Conservation (phyloP, 1,284 basidiomycete genomes). For the Fomitiporia mediterranea region DNA sequence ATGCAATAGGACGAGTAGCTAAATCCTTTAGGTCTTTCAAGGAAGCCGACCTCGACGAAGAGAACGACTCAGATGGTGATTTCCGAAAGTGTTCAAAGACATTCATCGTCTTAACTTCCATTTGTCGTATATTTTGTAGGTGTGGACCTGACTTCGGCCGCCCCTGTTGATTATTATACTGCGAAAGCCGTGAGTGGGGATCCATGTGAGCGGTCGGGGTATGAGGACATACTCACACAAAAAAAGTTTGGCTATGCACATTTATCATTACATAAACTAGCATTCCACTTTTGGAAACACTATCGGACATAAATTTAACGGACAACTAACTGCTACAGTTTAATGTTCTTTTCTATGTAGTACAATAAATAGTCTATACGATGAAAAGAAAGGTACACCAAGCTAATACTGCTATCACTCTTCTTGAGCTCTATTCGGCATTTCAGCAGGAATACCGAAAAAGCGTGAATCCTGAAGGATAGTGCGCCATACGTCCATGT, state of each 20-base stretch:
- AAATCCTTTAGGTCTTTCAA: slow-evolving; percentile 2
- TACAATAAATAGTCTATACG: too few species aligned
- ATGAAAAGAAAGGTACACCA: too few species aligned
- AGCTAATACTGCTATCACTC: too few species aligned
- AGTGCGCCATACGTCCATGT: slow-evolving; percentile 8
- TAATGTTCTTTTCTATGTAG: too few species aligned
- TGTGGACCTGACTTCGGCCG: slow-evolving; percentile 60
- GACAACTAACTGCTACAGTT: not conserved
- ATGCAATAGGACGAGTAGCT: slow-evolving; percentile 58
- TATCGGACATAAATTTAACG: not conserved
- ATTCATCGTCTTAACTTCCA: slow-evolving; percentile 40
- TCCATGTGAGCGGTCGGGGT: slow-evolving; percentile 44
- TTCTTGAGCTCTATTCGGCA: not conserved
- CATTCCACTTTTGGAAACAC: not conserved
- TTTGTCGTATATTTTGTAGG: slow-evolving; percentile 38
- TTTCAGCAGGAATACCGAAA: not conserved
- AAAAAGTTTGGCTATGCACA: too few species aligned
- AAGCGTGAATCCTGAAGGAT: slow-evolving; percentile 16
- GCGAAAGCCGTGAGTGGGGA: slow-evolving; percentile 65
- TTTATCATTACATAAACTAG: not conserved
- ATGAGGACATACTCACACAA: not conserved
- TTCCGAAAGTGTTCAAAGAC: slow-evolving; percentile 36
- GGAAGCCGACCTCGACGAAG: slow-evolving; percentile 3
- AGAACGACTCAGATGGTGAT: not conserved
- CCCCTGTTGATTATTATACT: slow-evolving; percentile 57